These are phyloP conservation scores for Penicillium freii DNA, from an alignment of 2,329 filamentous ascomycete genomes.

Conservation along the genomic window DNA sequence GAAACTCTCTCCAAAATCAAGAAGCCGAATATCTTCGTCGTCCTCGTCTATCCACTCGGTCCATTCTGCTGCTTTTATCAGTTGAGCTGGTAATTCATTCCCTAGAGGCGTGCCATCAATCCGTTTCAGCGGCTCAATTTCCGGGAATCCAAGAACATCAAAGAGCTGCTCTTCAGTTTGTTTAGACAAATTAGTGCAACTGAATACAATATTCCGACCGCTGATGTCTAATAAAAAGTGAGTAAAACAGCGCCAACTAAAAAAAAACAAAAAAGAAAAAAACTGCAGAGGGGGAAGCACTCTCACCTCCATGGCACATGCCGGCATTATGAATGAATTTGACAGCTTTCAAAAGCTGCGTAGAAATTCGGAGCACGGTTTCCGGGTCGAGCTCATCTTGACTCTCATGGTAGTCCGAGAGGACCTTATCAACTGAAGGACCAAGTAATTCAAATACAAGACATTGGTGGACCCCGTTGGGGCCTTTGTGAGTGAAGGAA, in stretches of 20 bases:
- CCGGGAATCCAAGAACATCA: constrained; percentile 17
- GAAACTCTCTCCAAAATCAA: constrained; percentile 29
- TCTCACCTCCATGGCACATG: constrained; percentile 34
- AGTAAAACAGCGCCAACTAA: constrained; percentile 5
- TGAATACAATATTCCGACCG: constrained; percentile 30
- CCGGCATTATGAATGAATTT: constrained; percentile 28
- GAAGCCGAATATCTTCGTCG: constrained; percentile 25
- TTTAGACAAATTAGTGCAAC: constrained; percentile 12
- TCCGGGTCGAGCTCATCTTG: constrained; percentile 24
- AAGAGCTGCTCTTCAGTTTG: constrained; percentile 20
- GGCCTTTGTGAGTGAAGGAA: constrained; percentile 32
- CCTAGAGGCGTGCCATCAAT: constrained; percentile 24
- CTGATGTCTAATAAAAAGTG: constrained; percentile 26
- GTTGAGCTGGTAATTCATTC: constrained; percentile 21
- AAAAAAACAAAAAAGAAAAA: neutral
- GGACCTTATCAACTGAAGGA: constrained; percentile 28
- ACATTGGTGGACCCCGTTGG: constrained; percentile 37
- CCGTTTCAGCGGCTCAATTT: constrained; percentile 19
- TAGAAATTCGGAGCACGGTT: constrained; percentile 28
- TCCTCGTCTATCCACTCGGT: constrained; percentile 27
- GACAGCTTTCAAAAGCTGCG: constrained; percentile 29
- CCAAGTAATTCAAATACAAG: constrained; percentile 37
- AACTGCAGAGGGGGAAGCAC: neutral
- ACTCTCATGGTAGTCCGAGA: constrained; percentile 19
- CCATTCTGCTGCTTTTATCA: constrained; percentile 28